Percentiles rank a stretch among this genome's conserved stretches.
Evolutionary conservation across 768 basidiomycete genomes (phyloP).

Genomic region (Pleurotus djamor): DNA sequence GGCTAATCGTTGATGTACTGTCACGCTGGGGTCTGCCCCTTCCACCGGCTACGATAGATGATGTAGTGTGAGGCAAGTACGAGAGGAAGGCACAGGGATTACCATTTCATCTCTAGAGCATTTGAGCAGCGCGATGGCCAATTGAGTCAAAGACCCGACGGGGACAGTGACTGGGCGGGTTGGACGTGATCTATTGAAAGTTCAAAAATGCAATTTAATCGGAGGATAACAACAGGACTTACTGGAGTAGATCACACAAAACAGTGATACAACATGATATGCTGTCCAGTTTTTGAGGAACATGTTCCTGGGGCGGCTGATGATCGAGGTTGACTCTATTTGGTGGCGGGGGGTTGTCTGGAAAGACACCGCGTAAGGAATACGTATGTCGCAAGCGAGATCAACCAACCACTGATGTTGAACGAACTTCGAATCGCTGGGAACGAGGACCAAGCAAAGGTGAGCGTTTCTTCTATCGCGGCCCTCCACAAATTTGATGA

Average conservation of each 20-base stretch:
- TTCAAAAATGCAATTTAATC: slow-evolving; percentile 8
- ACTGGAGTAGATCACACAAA: slow-evolving; percentile 58
- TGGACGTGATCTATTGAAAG: slow-evolving; percentile 40
- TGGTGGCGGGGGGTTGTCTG: not conserved
- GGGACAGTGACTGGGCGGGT: slow-evolving; percentile 70
- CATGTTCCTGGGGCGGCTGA: slow-evolving; percentile 42
- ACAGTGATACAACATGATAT: slow-evolving; percentile 52
- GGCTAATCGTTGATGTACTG: not conserved
- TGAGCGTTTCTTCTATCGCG: slow-evolving; percentile 66
- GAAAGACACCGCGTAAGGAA: not conserved
- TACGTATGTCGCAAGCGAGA: not conserved
- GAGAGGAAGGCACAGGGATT: not conserved
- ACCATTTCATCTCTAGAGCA: slow-evolving; percentile 49
- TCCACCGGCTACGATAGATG: not conserved
- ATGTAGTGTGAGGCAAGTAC: not conserved
- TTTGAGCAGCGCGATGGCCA: slow-evolving; percentile 49
- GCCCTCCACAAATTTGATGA: slow-evolving; percentile 73
- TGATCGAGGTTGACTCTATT: slow-evolving; percentile 12
- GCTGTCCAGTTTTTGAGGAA: slow-evolving; percentile 61
- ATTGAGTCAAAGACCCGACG: slow-evolving; percentile 55
- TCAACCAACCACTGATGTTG: slow-evolving; percentile 33
- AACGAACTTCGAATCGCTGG: slow-evolving; percentile 59
- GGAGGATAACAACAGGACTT: slow-evolving; percentile 1
- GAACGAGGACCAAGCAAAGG: slow-evolving; percentile 66
- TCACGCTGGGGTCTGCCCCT: not conserved